Evolutionary conservation across 2,329 filamentous ascomycete genomes (phyloP), one percentile per base, ranked within the genome.

Genomic region (Ascochyta fabae): DNA sequence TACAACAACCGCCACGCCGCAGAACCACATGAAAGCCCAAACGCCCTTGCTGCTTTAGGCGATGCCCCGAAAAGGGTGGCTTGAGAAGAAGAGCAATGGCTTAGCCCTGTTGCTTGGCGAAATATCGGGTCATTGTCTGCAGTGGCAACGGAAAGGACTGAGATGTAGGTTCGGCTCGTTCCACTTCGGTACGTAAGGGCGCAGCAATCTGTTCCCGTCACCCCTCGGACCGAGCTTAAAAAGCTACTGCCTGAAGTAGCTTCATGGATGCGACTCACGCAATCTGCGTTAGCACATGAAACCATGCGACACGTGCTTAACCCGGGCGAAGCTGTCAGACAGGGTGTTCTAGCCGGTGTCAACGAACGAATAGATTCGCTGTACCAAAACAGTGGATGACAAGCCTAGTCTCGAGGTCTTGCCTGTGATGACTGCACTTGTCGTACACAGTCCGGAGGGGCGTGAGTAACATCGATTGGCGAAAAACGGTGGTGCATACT

Each of bases 401-500:
- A 45, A 59, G 58, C 53, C 51, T 56, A 48, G 58, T 52, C 53
- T 63, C 38, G 39, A 23, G 44, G 33, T 40, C 52, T 48, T 57
- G 41, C 29, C 46, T 23, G 24, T 29, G 34, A 24, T 35, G 57
- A 51, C 27, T 56, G 52, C 44, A 38, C 47, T 53, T 62, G 54
- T 50, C 48, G 47, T 56, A 60, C 53, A 53, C 65, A 34, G 48
- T 50, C 44, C 39, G 51, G 40, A 58, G 49, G 52, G 53, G 49
- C 38, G 51, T 57, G 49, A 61, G 50, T 49, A 49, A 58, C 42
- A 49, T 60, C 57, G 59, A 58, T 67, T 67, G 64, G 69, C 65
- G 68, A 72, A 47, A 66, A 71, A 71, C 67, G 70, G 69, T 63
- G 66, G 54, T 73, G 70, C 68, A 75, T 71, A 68, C 62, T 67